Base-by-base conservation (phyloP, 1,139 yeast species). In the Nadsonia commutata region DNA sequence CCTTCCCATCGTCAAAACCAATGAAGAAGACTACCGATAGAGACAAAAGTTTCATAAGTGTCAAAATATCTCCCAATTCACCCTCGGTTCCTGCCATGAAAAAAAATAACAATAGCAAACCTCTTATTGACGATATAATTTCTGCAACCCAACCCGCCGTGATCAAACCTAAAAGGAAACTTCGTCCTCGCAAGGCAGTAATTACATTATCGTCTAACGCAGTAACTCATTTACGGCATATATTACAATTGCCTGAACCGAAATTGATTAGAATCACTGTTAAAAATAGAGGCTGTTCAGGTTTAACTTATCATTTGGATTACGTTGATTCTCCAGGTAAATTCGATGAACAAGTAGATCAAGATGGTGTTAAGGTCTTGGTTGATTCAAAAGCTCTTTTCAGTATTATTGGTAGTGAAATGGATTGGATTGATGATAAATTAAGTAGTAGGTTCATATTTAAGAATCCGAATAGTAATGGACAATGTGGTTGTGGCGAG, bases 371-470 rank as follows among this genome's bases (percentile, higher is more conserved):
- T 40, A 83, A 78, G 63, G 94, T 90, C 3, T 71, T 88, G 49
- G 85, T 90, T 45, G 98, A 90, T 61, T 86, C 97, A 21, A 90
- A 90, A 63, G 97, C 98, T 1, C 70, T 90, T 48, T 88, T 90
- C 61, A 81, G 94, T 51, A 88, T 90, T 42, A 94, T 90, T 47
- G 98, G 98, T 1, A 81, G 94, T 3, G 95, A 86, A 63, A 90
- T 90, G 98, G 98, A 90, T 64, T 90, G 96, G 95, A 70, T 84
- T 47, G 97, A 90, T 57, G 96, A 90, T 59, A 86, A 85, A 62
- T 68, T 90, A 51, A 76, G 88, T 33, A 79, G 94, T 17, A 74
- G 94, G 57, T 90, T 90, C 60, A 85, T 90, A 36, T 90, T 90
- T 68, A 79, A 73, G 63, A 90, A 90, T 22, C 27, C 27, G 11